Evolutionary conservation across 352 stramenopile species (phyloP), one percentile per base, ranked within the genome.

Genomic region (Plasmopara halstedii): DNA sequence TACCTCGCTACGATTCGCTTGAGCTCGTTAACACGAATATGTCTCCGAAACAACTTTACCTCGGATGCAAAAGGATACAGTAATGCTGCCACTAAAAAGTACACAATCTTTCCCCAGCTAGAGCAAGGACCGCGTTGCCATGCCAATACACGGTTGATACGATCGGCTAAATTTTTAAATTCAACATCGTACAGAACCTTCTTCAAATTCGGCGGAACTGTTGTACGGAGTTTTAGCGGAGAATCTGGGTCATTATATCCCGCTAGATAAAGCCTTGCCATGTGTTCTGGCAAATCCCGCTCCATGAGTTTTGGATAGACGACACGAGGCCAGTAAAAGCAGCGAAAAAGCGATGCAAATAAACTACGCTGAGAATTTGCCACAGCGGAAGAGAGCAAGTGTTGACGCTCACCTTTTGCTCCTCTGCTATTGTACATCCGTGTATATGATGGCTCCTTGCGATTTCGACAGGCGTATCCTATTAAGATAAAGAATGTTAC

Each of bases 281-380:
- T 88, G 59, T 91, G 80, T 50, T 88, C 74, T 4, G 67, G 62
- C n/a, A 91, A 42, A 51, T 91, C 76, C n/a, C 70, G 70, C 33
- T 85, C 78, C 51, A 79, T 64, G 20, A 91, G 71, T 50, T 88
- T 91, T 19, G 78, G 76, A 40, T 91, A 91, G 21, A 53, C 62
- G 36, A 88, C 75, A 3, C 76, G 75, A 10, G 73, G 72, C 79
- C 79, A 90, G 48, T 83, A 84, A 32, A 90, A 72, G 41, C 73
- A 84, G 4, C 67, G 68, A 20, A 80, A 65, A 3, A 85, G 40
- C 13, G 67, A 70, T n/a, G 64, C 56, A 38, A 84, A 85, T 34
- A 67, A 68, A 15, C 62, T 78, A 7, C 61, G 57, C 40, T 80
- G 70, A 3, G 70, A 82, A 17, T 73, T 75, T 11, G 61, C 68